Base-by-base conservation (phyloP, 306 rosid species). In the Prosopis cineraria region DNA sequence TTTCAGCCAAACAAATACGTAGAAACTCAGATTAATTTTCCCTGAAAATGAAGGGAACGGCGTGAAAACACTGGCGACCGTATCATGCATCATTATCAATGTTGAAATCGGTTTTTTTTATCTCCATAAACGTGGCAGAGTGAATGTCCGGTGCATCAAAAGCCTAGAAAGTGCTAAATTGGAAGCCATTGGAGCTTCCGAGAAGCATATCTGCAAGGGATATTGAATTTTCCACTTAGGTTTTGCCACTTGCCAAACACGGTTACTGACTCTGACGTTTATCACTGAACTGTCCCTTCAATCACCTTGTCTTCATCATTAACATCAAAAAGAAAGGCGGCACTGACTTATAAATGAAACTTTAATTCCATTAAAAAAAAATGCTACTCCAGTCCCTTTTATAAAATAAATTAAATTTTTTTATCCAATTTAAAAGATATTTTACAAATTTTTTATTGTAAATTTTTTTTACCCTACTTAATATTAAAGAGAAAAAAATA, bases 321-420 rank as follows among this genome's bases (percentile, higher is more conserved):
- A 88, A 81, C 83, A 43, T 10, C 76, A 75, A 86, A 93, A 86
- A 22, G 88, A 83, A 68, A 30, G 91, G 75, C 89, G 91, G 97
- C 97, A 90, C 93, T 72, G 82, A 7, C 76, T 77, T 47, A 68
- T 36, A 81, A 87, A 20, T 52, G 59, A 84, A 41, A 0, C 5
- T 22, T 39, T 87, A 82, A 82, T 74, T 74, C 68, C 45, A 72
- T 73, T 20, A 3, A 4, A 36, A 36, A 36, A 36, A 4, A n/a
- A n/a, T n/a, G n/a, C n/a, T n/a, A n/a, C n/a, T n/a, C n/a, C n/a
- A n/a, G n/a, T n/a, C n/a, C n/a, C n/a, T n/a, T n/a, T n/a, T n/a
- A n/a, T n/a, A n/a, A n/a, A n/a, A n/a, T n/a, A n/a, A n/a, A n/a
- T n/a, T n/a, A n/a, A n/a, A n/a, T n/a, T n/a, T n/a, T n/a, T n/a